Conservation (phyloP, 768 basidiomycete genomes). For the Mycena haematopus region DNA sequence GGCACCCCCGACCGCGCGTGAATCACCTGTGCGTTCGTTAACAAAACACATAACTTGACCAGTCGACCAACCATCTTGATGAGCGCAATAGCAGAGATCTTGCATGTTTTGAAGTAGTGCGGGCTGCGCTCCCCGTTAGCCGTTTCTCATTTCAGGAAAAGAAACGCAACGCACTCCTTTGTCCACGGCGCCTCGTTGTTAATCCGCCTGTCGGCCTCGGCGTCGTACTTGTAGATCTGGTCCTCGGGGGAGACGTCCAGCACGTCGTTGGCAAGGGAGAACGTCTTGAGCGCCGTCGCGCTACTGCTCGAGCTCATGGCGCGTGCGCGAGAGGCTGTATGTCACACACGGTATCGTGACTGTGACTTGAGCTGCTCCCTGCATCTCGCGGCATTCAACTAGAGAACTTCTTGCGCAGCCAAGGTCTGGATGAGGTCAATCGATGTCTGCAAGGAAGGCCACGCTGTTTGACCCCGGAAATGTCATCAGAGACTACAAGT, state of each 20-base stretch:
- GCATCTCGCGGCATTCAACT: too few relatives aligned
- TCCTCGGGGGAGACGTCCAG: slow-evolving; percentile 76
- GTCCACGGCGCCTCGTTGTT: slow-evolving; percentile 82
- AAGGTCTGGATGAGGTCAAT: too few relatives aligned
- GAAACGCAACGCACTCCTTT: slow-evolving; percentile 71
- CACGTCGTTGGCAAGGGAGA: slow-evolving; percentile 75
- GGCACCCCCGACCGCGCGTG: slow-evolving; percentile 97
- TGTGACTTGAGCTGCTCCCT: too few relatives aligned
- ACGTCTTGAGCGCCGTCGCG: slow-evolving; percentile 67
- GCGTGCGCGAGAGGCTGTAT: neutral
- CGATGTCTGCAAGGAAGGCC: slow-evolving; percentile 30
- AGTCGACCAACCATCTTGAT: slow-evolving; percentile 87
- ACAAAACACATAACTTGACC: neutral
- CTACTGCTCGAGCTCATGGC: slow-evolving; percentile 44
- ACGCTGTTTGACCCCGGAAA: slow-evolving; percentile 26
- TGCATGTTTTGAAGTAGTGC: slow-evolving; percentile 86
- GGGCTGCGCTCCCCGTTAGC: slow-evolving; percentile 52
- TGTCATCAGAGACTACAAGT: slow-evolving; percentile 75
- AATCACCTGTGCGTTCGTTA: slow-evolving; percentile 70
- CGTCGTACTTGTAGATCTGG: slow-evolving; percentile 80
- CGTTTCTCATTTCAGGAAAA: too few relatives aligned
- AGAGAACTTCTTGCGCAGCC: too few relatives aligned
- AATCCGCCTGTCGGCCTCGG: slow-evolving; percentile 68
- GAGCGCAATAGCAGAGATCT: slow-evolving; percentile 93
- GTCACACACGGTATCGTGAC: too few relatives aligned